These are phyloP conservation scores for Scedosporium aurantiacum DNA, from an alignment of 2,329 filamentous ascomycete genomes.

Conservation along the genomic window DNA sequence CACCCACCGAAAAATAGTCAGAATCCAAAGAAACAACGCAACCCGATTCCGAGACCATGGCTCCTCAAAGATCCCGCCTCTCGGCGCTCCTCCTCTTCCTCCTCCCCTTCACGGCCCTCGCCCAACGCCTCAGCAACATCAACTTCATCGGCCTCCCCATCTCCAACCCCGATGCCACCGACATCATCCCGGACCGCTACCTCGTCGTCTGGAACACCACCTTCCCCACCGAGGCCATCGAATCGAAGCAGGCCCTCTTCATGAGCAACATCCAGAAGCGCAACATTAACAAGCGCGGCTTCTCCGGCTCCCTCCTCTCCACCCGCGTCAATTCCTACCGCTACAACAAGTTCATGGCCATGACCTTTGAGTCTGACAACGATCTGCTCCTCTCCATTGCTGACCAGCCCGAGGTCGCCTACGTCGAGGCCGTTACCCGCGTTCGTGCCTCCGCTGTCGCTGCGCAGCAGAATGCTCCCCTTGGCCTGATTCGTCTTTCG, in stretches of 20 bases:
- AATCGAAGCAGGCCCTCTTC: constrained; percentile 37
- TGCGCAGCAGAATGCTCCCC: constrained; percentile 41
- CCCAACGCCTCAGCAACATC: constrained; percentile 13
- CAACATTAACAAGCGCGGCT: constrained; percentile 41
- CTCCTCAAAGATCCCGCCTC: constrained; percentile 11
- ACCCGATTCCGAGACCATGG: constrained; percentile 11
- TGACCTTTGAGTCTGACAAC: constrained; percentile 41
- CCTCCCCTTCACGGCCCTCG: constrained; percentile 13
- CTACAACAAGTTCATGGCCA: constrained; percentile 35
- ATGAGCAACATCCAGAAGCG: constrained; percentile 41
- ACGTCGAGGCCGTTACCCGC: constrained; percentile 41
- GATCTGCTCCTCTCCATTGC: constrained; percentile 37
- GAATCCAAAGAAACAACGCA: background rate
- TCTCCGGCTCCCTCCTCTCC: constrained; percentile 35
- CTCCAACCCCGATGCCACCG: constrained; percentile 33
- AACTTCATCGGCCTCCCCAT: constrained; percentile 32
- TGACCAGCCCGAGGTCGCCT: constrained; percentile 35
- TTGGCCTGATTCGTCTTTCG: constrained; percentile 43
- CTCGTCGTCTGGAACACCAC: constrained; percentile 55
- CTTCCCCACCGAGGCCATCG: constrained; percentile 35
- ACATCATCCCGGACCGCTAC: constrained; percentile 45
- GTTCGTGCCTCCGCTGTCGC: constrained; percentile 32
- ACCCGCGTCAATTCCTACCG: constrained; percentile 33
- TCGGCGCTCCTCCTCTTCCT: constrained; percentile 14
- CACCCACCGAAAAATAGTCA: background rate